Evolutionary conservation across 139 green algal genomes (phyloP).

Genomic region (Gonium pectorale): DNA sequence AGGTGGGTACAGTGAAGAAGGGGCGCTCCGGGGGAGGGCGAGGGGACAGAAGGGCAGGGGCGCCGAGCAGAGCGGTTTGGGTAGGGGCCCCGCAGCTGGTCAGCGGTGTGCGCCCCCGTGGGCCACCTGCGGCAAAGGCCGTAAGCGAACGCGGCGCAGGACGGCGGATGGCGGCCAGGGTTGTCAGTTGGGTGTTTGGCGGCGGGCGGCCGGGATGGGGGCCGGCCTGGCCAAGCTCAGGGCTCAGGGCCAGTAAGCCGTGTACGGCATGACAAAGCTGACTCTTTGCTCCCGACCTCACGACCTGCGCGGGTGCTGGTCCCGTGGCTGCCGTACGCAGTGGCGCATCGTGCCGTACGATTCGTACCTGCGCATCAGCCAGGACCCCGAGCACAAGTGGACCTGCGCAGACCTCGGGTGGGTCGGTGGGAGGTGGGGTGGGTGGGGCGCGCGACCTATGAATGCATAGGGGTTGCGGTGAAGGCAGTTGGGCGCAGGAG

Average conservation of each 20-base stretch:
- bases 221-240: neutral
- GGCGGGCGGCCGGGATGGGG: neutral
- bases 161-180: neutral
- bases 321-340: neutral
- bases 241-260: too few relatives aligned
- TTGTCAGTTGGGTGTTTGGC: neutral
- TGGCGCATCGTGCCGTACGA: constrained; percentile 54
- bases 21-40: constrained; percentile 6
- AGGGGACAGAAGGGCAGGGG: neutral
- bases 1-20: too few relatives aligned
- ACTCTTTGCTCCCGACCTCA: constrained; percentile 37
- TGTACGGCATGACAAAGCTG: neutral
- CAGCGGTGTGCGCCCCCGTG: neutral
- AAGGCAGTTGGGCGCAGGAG: neutral
- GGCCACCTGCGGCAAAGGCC: neutral
- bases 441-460: neutral
- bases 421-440: neutral
- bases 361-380: constrained; percentile 23
- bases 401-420: constrained; percentile 70
- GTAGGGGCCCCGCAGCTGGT: neutral
- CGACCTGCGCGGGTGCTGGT: constrained; percentile 3
- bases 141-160: neutral
- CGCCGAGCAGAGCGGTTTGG: neutral
- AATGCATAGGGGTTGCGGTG: neutral
- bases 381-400: constrained; percentile 53